Conservation (phyloP, 768 basidiomycete species). For the Psilocybe cubensis region DNA sequence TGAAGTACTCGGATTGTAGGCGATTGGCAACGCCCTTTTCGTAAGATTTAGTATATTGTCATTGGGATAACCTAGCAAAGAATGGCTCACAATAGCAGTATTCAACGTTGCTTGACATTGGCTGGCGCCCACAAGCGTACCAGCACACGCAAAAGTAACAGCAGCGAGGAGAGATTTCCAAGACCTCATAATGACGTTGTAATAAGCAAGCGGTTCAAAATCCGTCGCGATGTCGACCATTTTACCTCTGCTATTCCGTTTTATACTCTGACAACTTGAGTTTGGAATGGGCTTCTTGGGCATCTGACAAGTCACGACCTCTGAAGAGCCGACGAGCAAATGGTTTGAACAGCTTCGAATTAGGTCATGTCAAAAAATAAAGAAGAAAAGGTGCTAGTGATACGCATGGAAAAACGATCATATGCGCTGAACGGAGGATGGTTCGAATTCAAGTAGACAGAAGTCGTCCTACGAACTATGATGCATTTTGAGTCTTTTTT, state of each 20-base stretch:
- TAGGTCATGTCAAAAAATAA: not conserved
- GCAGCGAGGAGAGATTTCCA: slow-evolving; percentile 4
- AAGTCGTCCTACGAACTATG: not conserved
- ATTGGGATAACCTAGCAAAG: not conserved
- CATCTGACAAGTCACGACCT: not conserved
- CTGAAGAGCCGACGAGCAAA: not conserved
- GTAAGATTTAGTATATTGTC: not conserved
- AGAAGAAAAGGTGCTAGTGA: not conserved
- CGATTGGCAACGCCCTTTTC: slow-evolving; percentile 34
- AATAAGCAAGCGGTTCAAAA: not conserved
- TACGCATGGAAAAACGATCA: not conserved
- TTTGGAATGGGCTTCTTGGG: not conserved
- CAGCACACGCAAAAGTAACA: not conserved
- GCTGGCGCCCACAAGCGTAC: not conserved
- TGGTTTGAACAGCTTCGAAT: not conserved
- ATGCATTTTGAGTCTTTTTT: not conserved
- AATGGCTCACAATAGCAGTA: slow-evolving; percentile 19
- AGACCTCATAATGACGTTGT: not conserved
- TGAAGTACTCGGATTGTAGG: slow-evolving; percentile 46
- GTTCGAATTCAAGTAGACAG: not conserved
- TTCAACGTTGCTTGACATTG: slow-evolving; percentile 19
- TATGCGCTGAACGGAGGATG: not conserved
- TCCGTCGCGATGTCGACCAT: not conserved
- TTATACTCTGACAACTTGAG: no score
- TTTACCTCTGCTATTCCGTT: no score